These are phyloP conservation scores for Bjerkandera adusta DNA, from an alignment of 1,284 basidiomycete genomes.

Conservation along the genomic window DNA sequence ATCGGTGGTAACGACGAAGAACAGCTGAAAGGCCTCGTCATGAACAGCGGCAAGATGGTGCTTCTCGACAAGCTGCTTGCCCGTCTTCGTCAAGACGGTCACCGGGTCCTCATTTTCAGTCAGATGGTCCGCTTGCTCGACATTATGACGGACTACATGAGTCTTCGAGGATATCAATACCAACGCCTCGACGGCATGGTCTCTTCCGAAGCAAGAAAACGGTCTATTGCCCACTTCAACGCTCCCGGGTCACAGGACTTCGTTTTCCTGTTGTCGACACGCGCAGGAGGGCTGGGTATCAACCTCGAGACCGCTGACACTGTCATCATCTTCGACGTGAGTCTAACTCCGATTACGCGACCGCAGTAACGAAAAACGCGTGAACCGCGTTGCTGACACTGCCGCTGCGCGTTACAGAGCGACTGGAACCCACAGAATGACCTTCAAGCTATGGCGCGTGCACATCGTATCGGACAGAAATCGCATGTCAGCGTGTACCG, in stretches of 20 bases:
- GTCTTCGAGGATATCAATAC: constrained; percentile 80
- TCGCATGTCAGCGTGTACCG: constrained; percentile 98
- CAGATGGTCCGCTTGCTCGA: constrained; percentile 99
- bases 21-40: constrained; percentile 92
- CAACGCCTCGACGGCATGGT: constrained; percentile 78
- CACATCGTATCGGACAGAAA: constrained; percentile 96
- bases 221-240: constrained; percentile 80
- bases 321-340: constrained; percentile 97
- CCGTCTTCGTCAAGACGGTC: constrained; percentile 87
- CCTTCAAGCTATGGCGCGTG: constrained; percentile 97
- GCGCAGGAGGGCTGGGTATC: constrained; percentile 97
- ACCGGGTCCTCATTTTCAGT: constrained; percentile 97
- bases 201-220: constrained; percentile 80
- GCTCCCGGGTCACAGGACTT: constrained; percentile 72
- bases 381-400: constrained; percentile 26
- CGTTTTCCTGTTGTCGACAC: constrained; percentile 87
- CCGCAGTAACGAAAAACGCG: constrained; percentile 5
- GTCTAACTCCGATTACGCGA: constrained; percentile 27
- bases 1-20: constrained; percentile 78
- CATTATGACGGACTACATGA: constrained; percentile 97
- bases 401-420: constrained; percentile 53
- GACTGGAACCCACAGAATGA: constrained; percentile 99
- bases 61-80: constrained; percentile 92
- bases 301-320: constrained; percentile 98
- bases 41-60: constrained; percentile 98